A percentile compares a stretch with the other conserved stretches of the same genome.
These are phyloP conservation scores for Phyllosticta paracitricarpa DNA, from an alignment of 2,329 filamentous ascomycete species.

Conservation along the genomic window DNA sequence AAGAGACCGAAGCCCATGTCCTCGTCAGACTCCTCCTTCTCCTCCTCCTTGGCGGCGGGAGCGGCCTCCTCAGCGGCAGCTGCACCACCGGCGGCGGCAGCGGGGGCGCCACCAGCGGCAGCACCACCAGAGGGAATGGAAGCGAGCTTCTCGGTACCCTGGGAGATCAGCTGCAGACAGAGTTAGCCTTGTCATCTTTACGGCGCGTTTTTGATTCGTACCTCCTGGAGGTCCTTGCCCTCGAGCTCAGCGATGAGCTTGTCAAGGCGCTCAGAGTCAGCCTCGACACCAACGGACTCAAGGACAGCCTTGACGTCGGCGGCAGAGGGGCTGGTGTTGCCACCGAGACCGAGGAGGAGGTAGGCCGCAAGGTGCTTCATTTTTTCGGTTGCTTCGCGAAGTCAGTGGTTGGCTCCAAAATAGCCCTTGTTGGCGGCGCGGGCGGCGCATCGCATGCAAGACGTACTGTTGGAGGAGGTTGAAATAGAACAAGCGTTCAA, in stretches of 20 bases:
- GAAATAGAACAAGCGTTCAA: conserved; percentile 78
- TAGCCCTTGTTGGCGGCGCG: neutral
- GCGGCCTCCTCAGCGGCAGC: conserved; percentile 40
- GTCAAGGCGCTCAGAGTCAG: conserved; percentile 74
- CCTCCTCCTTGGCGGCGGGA: conserved; percentile 57
- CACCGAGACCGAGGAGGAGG: conserved; percentile 89
- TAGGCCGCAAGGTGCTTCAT: conserved; percentile 99
- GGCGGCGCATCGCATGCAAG: conserved; percentile 1
- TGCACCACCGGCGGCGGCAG: conserved; percentile 57
- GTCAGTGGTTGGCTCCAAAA: neutral
- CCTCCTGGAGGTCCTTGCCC: conserved; percentile 87
- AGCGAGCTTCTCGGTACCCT: conserved; percentile 87
- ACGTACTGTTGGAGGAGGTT: conserved; percentile 14
- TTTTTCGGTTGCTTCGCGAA: conserved; percentile 40
- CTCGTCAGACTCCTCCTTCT: conserved; percentile 67
- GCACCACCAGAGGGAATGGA: conserved; percentile 90
- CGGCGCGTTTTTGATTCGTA: conserved; percentile 39
- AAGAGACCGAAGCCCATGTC: conserved; percentile 69
- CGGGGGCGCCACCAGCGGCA: conserved; percentile 56
- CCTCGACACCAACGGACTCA: conserved; percentile 88
- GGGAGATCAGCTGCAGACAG: conserved; percentile 65
- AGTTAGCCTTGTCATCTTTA: conserved; percentile 21
- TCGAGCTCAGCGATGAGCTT: conserved; percentile 84
- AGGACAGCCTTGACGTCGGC: conserved; percentile 82
- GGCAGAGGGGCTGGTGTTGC: conserved; percentile 81